These are phyloP conservation scores for Parascedosporium putredinis DNA, from an alignment of 2,329 filamentous ascomycete species.

Conservation along the genomic window DNA sequence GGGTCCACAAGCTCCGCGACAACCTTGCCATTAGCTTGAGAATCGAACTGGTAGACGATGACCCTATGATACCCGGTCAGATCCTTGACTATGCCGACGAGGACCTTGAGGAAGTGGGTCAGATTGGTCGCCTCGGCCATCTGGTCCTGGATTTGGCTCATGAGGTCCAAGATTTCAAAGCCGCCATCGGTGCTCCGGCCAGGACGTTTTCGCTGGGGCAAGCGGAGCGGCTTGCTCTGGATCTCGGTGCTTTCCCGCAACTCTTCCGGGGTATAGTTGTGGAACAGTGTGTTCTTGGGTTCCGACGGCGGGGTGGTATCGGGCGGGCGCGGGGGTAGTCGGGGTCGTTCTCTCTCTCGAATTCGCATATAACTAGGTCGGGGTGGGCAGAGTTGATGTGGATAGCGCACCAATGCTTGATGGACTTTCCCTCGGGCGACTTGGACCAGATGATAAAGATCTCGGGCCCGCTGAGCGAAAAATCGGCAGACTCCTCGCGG, in stretches of 20 bases:
- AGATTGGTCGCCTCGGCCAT: slow-evolving; percentile 61
- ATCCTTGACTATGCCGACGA: slow-evolving; percentile 81
- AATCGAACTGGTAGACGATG: slow-evolving; percentile 88
- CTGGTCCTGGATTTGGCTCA: slow-evolving; percentile 86
- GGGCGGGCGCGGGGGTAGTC: slow-evolving; percentile 55
- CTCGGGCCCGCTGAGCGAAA: slow-evolving; percentile 66
- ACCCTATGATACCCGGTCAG: slow-evolving; percentile 84
- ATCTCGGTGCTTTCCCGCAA: slow-evolving; percentile 65
- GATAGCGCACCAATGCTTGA: slow-evolving; percentile 80
- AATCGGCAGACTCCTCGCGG: slow-evolving; percentile 69
- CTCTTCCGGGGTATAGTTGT: slow-evolving; percentile 64
- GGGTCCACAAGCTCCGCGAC: slow-evolving; percentile 82
- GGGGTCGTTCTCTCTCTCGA: slow-evolving; percentile 72
- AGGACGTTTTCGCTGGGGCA: slow-evolving; percentile 65
- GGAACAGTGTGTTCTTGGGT: slow-evolving; percentile 64
- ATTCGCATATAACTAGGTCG: slow-evolving; percentile 73
- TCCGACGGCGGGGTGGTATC: slow-evolving; percentile 49
- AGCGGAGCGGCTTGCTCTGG: slow-evolving; percentile 64
- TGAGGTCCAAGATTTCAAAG: slow-evolving; percentile 86
- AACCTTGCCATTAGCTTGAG: slow-evolving; percentile 71
- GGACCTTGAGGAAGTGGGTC: slow-evolving; percentile 64
- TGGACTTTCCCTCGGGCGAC: slow-evolving; percentile 41
- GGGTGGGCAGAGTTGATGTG: slow-evolving; percentile 61
- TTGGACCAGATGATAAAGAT: slow-evolving; percentile 72
- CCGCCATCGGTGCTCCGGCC: slow-evolving; percentile 68